Base-by-base conservation (phyloP, 352 stramenopile genomes). In the Globisporangium alternatum region DNA sequence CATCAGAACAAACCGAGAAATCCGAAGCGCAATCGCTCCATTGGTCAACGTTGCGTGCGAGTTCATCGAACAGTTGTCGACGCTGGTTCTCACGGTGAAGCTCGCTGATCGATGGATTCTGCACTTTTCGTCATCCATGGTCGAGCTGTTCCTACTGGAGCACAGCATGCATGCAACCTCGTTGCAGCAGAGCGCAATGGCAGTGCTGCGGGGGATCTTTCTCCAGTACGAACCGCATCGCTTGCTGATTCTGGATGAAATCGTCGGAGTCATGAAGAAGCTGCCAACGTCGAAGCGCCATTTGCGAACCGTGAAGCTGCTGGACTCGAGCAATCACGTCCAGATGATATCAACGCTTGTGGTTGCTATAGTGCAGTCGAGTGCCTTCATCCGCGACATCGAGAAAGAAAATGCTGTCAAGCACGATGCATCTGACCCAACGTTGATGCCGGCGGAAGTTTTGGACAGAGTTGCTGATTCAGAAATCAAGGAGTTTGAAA, bases 71-170 rank as follows among this genome's bases (percentile, higher is more conserved):
- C 75, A 83, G 13, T 54, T 95, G 28, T 70, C 88, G 49, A 67
- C 67, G 30, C 62, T 96, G 37, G 69, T 93, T 33, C 54, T 68
- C 30, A 67, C 71, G 31, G 74, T 95, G 25, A 95, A 91, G 51
- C 82, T 96, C 28, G 71, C 80, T 9, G 86, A 96, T 67, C 76
- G 73, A 41, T 93, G 80, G 85, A 77, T 95, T 48, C 52, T 94
- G 9, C 71, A 79, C 35, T 77, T 96, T 17, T 91, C 84, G 19
- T 78, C 75, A 10, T 80, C 78, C 5, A 87, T 95, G 75, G 69
- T 86, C 1, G 75, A 81, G 56, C 60, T 92, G 13, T 93, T 93
- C 70, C 31, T 79, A 56, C 63, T 96, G 31, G 86, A 96, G 45
- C 69, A 83, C 48, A 88, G 74, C 33, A 67, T 70, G 1, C 80